Percentiles rank a stretch among this genome's conserved stretches.
Conservation (phyloP, 1,284 basidiomycete genomes). For the Termitomyces sp. region DNA sequence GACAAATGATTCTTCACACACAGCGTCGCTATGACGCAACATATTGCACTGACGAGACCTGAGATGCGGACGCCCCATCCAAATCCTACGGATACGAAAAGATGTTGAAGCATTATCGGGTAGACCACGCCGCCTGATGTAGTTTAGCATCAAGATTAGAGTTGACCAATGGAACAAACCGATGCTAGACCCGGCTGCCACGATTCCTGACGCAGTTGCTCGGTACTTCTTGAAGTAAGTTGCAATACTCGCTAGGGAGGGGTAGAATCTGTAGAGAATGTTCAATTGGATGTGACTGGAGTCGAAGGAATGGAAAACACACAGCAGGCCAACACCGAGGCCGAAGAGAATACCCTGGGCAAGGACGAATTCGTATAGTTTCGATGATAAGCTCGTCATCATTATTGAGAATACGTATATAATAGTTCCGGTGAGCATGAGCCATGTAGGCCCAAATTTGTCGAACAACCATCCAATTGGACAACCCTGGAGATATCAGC, state of each 20-base stretch:
- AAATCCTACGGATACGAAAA: conserved; percentile 54
- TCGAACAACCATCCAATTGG: conserved; percentile 48
- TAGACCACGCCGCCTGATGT: conserved; percentile 60
- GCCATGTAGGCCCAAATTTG: conserved; percentile 41
- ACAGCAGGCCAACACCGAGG: conserved; percentile 55
- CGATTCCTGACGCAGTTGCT: conserved; percentile 55
- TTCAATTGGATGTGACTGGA: conserved; percentile 3
- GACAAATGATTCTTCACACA: conserved; percentile 31
- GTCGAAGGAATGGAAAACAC: background rate
- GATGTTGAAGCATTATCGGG: conserved; percentile 56
- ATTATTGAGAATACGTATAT: conserved; percentile 41
- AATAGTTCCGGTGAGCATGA: conserved; percentile 40
- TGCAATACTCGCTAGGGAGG: conserved; percentile 49
- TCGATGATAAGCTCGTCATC: conserved; percentile 48
- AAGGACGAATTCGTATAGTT: conserved; percentile 56
- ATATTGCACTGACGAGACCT: conserved; percentile 35
- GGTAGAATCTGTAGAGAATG: conserved; percentile 44
- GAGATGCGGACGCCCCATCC: conserved; percentile 54
- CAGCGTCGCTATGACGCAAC: conserved; percentile 36
- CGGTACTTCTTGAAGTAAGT: conserved; percentile 51
- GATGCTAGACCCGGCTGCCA: conserved; percentile 46
- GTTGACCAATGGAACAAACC: conserved; percentile 27
- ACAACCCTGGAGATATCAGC: conserved; percentile 34
- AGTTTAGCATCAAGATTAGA: conserved; percentile 4
- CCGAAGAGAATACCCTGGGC: conserved; percentile 58